These are phyloP conservation scores for Suillus spraguei DNA, from an alignment of 768 basidiomycete species.

Conservation along the genomic window DNA sequence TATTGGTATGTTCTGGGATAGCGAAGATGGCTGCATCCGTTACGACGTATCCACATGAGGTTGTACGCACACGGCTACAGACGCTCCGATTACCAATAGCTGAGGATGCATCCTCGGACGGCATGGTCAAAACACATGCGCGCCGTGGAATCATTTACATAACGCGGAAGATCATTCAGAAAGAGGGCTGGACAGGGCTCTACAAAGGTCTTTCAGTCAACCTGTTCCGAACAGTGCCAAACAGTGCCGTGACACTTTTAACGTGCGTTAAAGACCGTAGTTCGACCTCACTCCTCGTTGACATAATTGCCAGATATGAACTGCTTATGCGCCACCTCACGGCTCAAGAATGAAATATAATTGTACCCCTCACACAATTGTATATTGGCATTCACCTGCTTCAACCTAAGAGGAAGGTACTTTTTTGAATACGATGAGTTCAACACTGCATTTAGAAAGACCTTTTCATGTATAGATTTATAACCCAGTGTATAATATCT, in stretches of 20 bases:
- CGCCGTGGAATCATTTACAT: conserved; percentile 74
- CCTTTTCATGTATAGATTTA: conserved; percentile 8
- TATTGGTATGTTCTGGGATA: conserved; percentile 88
- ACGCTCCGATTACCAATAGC: conserved; percentile 73
- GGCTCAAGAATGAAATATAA: conserved; percentile 10
- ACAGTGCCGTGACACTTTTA: conserved; percentile 94
- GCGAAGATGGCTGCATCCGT: conserved; percentile 97
- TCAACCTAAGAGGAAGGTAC: conserved; percentile 15
- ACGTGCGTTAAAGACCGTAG: conserved; percentile 20
- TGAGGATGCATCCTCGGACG: conserved; percentile 59
- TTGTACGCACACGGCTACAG: conserved; percentile 96
- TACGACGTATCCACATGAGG: conserved; percentile 98
- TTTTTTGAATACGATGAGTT: conserved; percentile 1
- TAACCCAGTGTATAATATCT: conserved; percentile 18
- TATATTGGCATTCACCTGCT: conserved; percentile 8
- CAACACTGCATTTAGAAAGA: conserved; percentile 22
- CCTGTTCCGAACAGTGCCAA: conserved; percentile 92
- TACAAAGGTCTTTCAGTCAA: conserved; percentile 96
- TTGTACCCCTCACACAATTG: neutral
- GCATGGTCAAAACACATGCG: conserved; percentile 57
- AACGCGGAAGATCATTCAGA: conserved; percentile 66
- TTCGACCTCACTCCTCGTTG: conserved; percentile 10
- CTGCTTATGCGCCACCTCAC: conserved; percentile 36
- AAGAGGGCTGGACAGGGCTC: conserved; percentile 88
- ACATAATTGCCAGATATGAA: conserved; percentile 28